Conservation (phyloP, 2,329 filamentous ascomycete species). For the Truncatella angustata region DNA sequence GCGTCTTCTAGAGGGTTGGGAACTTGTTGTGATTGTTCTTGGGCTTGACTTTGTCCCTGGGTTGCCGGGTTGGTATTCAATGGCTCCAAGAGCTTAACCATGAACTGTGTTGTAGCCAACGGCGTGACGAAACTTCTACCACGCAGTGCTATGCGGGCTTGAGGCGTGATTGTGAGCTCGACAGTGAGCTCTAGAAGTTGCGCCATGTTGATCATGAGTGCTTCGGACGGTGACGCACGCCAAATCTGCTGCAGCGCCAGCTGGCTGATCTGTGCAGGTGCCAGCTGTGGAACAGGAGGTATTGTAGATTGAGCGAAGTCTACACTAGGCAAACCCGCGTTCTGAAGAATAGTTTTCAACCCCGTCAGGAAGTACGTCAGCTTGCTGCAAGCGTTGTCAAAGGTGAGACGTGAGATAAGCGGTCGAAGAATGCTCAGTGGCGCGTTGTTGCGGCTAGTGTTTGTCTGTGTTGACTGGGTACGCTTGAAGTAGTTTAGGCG, state of each 20-base stretch:
- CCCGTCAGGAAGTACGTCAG: slow-evolving; percentile 41
- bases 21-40: not conserved
- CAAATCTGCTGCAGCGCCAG: slow-evolving; percentile 24
- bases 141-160: slow-evolving; percentile 40
- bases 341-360: slow-evolving; percentile 42
- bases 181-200: slow-evolving; percentile 39
- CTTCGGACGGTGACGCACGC: slow-evolving; percentile 40
- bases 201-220: slow-evolving; percentile 43
- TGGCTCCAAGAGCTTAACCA: slow-evolving; percentile 27
- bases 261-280: slow-evolving; percentile 20
- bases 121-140: slow-evolving; percentile 43
- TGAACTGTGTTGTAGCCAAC: slow-evolving; percentile 43
- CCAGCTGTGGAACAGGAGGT: slow-evolving; percentile 21
- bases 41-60: not conserved
- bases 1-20: slow-evolving; percentile 32
- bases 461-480: slow-evolving; percentile 41
- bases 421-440: slow-evolving; percentile 51
- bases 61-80: not conserved
- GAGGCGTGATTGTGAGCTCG: slow-evolving; percentile 44
- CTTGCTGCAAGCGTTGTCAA: slow-evolving; percentile 37
- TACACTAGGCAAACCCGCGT: slow-evolving; percentile 37
- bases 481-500: slow-evolving; percentile 69
- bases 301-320: not conserved
- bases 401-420: slow-evolving; percentile 47
- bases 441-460: slow-evolving; percentile 35